Evolutionary conservation across 768 basidiomycete species (phyloP).

Genomic region (Rhodotorula graminis): DNA sequence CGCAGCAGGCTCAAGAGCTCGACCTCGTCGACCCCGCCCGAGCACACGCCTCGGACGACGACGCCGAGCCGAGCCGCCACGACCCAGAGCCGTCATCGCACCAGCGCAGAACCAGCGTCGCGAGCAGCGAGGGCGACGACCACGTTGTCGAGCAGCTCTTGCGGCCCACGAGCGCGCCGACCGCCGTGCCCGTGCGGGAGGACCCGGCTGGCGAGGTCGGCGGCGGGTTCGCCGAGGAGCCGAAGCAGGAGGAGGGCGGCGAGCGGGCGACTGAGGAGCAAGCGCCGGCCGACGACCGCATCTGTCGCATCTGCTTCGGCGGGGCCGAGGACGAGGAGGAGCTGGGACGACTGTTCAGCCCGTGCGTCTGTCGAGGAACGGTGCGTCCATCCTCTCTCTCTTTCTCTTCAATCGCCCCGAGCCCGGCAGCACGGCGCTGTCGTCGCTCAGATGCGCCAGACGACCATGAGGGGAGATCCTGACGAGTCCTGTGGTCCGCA

Average conservation of each 20-base stretch:
- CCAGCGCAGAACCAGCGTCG: neutral
- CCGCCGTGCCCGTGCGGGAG: neutral
- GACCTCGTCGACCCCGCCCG: conserved; percentile 29
- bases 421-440: too few species aligned
- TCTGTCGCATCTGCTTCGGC: conserved; percentile 33
- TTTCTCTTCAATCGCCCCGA: neutral
- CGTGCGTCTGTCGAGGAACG: conserved; percentile 23
- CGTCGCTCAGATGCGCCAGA: neutral
- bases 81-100: neutral
- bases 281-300: neutral
- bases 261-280: too few species aligned
- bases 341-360: conserved; percentile 19
- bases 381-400: neutral
- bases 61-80: neutral
- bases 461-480: too few species aligned
- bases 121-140: conserved; percentile 17
- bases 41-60: neutral
- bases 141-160: neutral
- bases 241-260: neutral
- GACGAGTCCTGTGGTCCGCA: neutral
- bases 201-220: neutral
- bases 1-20: neutral
- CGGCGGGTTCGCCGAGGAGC: neutral
- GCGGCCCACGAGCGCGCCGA: neutral
- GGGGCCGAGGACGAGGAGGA: conserved; percentile 17